Evolutionary conservation across 805 yeast genomes (phyloP).

Genomic region (Jamesozyma lodderae): DNA sequence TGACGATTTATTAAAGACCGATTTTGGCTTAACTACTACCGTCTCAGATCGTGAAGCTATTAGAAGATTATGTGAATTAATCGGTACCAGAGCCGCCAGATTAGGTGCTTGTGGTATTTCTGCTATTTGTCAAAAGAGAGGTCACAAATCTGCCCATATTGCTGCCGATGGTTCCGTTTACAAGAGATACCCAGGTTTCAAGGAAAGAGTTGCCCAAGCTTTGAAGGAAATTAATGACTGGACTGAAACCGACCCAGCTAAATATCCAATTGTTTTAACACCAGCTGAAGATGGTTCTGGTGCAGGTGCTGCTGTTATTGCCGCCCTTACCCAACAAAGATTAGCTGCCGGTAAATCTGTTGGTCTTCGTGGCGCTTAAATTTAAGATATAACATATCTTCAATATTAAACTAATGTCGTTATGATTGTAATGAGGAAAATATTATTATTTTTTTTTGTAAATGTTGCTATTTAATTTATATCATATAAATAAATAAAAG

Average conservation of each 20-base stretch:
- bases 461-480: too few relatives aligned
- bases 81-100: slow-evolving; percentile 90
- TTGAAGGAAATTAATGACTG: slow-evolving; percentile 84
- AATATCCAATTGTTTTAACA: slow-evolving; percentile 73
- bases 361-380: slow-evolving; percentile 35
- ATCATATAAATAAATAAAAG: too few relatives aligned
- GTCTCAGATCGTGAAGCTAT: slow-evolving; percentile 71
- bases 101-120: slow-evolving; percentile 91
- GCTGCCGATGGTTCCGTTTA: slow-evolving; percentile 97
- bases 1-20: slow-evolving; percentile 50
- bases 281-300: slow-evolving; percentile 98
- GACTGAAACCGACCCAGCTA: slow-evolving; percentile 36
- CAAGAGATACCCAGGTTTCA: slow-evolving; percentile 88
- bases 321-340: slow-evolving; percentile 85
- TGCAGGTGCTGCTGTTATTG: slow-evolving; percentile 97
- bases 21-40: slow-evolving; percentile 57
- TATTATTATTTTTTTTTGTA: too few relatives aligned
- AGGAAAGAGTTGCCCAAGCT: slow-evolving; percentile 79
- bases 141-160: slow-evolving; percentile 66
- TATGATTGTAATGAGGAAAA: too few relatives aligned
- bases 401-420: too few relatives aligned
- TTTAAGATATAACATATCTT: too few relatives aligned
- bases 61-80: slow-evolving; percentile 72
- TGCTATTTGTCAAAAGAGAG: slow-evolving; percentile 83
- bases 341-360: slow-evolving; percentile 59